Evolutionary conservation across 441 rosid species (phyloP), one percentile per base, ranked within the genome.

Genomic region (Kokia cookei): DNA sequence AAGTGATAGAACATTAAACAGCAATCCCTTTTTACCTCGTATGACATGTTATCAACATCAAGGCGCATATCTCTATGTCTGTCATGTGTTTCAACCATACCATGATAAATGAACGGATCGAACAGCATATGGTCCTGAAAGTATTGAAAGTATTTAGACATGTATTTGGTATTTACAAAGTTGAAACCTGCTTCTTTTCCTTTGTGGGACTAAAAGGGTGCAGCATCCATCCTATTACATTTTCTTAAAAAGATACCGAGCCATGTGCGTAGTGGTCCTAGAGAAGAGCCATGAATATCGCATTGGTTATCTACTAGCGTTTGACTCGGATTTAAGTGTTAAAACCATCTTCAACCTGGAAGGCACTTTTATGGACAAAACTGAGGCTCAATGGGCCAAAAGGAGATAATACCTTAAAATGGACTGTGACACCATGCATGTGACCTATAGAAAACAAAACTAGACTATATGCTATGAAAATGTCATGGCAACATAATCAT

Each of bases 11-110:
- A 61, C 19, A 11, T 43, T 43, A 62, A 55, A 66, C 42, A 71
- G 62, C 51, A 47, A 60, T 35, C n/a, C 37, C 19, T 13, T 64
- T 76, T 81, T 80, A 94, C 98, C 93, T 94, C 97, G 22, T 92
- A 94, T 14, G 97, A 89, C 98, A 94, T 94, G 84, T 90, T 89
- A 79, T 94, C 97, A 47, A 89, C 90, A 75, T 92, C 98, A 45
- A 92, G 93, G 45, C 96, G 95, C 98, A 94, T 83, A 24, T 92
- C 97, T 72, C 90, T 80, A 73, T 91, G 98, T 71, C 92, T 84
- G 83, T 91, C 98, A 54, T 90, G 93, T 82, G 84, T 61, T 68
- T 92, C 96, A 5, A 90, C 85, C 80, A 90, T 82, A 65, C 93
- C 86, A 62, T 87, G 84, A 79, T 82, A 79, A 65, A 85, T 61